Evolutionary conservation across 2,329 filamentous ascomycete genomes (phyloP), one percentile per base, ranked within the genome.

Genomic region (Trichoderma sp.): DNA sequence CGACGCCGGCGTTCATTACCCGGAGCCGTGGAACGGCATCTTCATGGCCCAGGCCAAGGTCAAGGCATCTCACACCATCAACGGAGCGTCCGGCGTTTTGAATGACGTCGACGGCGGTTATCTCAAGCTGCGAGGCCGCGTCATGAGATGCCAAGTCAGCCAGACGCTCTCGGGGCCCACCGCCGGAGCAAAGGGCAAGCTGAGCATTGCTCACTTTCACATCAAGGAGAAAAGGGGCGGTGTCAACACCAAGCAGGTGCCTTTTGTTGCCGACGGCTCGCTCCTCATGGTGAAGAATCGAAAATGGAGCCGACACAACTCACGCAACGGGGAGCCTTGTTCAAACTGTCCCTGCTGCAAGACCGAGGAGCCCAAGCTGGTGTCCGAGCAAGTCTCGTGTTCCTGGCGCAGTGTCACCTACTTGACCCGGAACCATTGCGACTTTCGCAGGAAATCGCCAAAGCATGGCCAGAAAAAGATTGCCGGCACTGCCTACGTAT

Each of bases 241-340:
- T 10, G 6, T 43, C 16, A 8, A n/a, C 3, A 24, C 4, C n/a
- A 66, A 51, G 24, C 24, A 10, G 7, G 11, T 56, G 6, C 52
- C 34, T 1, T 66, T 66, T 30, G 54, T 51, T 7, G 63, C 37
- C 7, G 63, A 66, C 16, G 63, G 63, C 26, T 16, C 63, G 30
- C 63, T 66, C 11, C 28, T 37, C 39, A 49, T n/a, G 37, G 52
- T 66, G 3, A 58, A 24, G 61, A 26, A 34, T 4, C 43, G n/a
- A 24, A 39, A 26, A 8, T 32, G 30, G 8, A 30, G 30, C 4
- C 16, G 24, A 32, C 5, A 32, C n/a, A 30, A 16, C 14, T 30
- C n/a, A 21, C 46, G 59, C 10, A 52, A 11, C 24, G 16, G 10
- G 26, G 51, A 26, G 4, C 11, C 13, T 13, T 1, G 6, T 21